Evolutionary conservation across 1,284 basidiomycete genomes (phyloP).

Genomic region (Vanrija sp.): DNA sequence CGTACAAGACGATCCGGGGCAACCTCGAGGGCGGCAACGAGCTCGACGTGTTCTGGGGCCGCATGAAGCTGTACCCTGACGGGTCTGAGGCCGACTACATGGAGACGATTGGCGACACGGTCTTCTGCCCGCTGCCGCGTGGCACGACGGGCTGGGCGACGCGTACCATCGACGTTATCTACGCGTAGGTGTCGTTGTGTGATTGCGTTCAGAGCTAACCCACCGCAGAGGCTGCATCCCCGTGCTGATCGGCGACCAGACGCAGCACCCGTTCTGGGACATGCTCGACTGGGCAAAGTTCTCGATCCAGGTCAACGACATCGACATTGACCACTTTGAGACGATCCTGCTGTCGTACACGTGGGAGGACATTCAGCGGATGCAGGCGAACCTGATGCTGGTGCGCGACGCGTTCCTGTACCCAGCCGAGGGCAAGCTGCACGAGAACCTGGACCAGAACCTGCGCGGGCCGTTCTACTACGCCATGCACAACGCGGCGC

Average conservation of each 20-base stretch:
- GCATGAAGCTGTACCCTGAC: neutral
- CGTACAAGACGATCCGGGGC: conserved; percentile 3
- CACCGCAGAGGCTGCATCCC: conserved; percentile 38
- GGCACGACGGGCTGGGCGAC: conserved; percentile 39
- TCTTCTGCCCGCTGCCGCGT: conserved; percentile 40
- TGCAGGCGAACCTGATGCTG: conserved; percentile 41
- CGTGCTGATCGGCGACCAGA: conserved; percentile 37
- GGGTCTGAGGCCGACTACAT: conserved; percentile 26
- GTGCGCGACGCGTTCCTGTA: conserved; percentile 45
- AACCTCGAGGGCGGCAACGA: conserved; percentile 5
- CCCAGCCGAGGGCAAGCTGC: conserved; percentile 19
- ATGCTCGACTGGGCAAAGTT: conserved; percentile 44
- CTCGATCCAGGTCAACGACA: conserved; percentile 35
- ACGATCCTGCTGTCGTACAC: conserved; percentile 34
- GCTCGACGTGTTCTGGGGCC: conserved; percentile 22
- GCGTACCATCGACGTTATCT: conserved; percentile 40
- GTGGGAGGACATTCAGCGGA: conserved; percentile 21
- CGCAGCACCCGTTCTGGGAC: conserved; percentile 41
- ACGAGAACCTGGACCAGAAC: conserved; percentile 9
- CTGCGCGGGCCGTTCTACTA: conserved; percentile 32
- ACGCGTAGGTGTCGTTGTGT: conserved; percentile 18
- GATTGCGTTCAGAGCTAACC: too few species aligned
- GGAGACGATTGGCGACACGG: conserved; percentile 32
- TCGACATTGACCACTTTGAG: conserved; percentile 33
- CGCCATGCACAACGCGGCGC: conserved; percentile 32